Evolutionary conservation across 148 eudicot species (phyloP).

Genomic region (Camellia granthamiana): DNA sequence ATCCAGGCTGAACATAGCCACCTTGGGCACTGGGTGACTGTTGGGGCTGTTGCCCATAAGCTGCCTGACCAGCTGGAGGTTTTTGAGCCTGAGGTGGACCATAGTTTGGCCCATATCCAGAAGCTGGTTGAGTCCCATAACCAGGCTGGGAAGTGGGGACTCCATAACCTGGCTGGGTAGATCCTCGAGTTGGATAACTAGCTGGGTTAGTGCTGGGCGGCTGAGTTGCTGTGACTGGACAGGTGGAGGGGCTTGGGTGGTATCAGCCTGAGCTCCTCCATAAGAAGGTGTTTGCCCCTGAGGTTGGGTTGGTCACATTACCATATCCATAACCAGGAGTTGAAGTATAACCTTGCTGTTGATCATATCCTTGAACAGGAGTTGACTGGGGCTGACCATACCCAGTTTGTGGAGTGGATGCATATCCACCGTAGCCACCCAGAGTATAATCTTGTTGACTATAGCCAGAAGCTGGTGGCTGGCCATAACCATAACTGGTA

Average conservation of each 20-base stretch:
- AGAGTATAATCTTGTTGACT: conserved; percentile 65
- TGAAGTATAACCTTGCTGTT: conserved; percentile 56
- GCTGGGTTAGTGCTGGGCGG: conserved; percentile 26
- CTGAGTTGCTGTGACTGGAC: not conserved
- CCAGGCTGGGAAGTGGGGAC: conserved; percentile 60
- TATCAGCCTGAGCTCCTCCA: conserved; percentile 61
- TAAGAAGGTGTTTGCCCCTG: conserved; percentile 59
- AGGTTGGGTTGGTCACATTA: conserved; percentile 40
- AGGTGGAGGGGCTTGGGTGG: conserved; percentile 8
- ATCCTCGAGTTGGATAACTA: conserved; percentile 48
- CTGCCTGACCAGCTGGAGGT: conserved; percentile 49
- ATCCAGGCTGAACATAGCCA: conserved; percentile 64
- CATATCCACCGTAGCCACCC: conserved; percentile 71
- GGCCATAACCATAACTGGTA: conserved; percentile 45
- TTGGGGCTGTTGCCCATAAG: conserved; percentile 70
- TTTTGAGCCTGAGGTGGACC: conserved; percentile 69
- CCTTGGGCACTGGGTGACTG: conserved; percentile 71
- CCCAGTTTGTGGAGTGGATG: conserved; percentile 51
- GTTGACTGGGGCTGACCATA: conserved; percentile 52
- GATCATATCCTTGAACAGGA: conserved; percentile 53
- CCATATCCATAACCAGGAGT: conserved; percentile 39
- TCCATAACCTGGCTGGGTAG: conserved; percentile 64
- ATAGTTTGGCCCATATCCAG: conserved; percentile 57
- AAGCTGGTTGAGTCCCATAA: conserved; percentile 55
- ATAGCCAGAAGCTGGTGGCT: conserved; percentile 41